These are phyloP conservation scores for Colletotrichum karsti DNA, from an alignment of 2,329 filamentous ascomycete genomes.

Conservation along the genomic window DNA sequence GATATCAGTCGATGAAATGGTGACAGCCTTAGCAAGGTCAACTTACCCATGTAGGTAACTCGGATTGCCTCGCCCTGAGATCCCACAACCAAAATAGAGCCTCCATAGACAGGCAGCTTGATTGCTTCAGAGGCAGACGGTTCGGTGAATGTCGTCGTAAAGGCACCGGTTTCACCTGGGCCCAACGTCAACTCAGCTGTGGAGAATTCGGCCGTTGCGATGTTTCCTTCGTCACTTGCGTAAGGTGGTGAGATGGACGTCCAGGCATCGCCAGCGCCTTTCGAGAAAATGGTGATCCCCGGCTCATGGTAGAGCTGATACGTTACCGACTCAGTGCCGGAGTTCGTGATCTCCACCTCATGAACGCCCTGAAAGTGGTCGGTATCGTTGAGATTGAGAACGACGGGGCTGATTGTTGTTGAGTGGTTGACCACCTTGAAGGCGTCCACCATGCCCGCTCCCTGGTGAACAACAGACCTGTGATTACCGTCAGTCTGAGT, in stretches of 20 bases:
- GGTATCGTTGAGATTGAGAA: constrained; percentile 55
- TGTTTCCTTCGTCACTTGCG: neutral
- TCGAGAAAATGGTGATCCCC: neutral
- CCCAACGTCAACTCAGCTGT: neutral
- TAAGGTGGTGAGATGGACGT: neutral
- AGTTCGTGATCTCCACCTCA: constrained; percentile 43
- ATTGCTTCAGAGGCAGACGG: neutral
- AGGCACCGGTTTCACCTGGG: neutral
- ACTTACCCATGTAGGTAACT: constrained; percentile 21
- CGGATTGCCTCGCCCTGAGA: constrained; percentile 7
- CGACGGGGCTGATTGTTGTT: constrained; percentile 43
- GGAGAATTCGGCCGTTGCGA: constrained; percentile 7
- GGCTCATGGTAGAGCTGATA: constrained; percentile 37
- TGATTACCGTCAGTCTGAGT: neutral
- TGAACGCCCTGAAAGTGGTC: constrained; percentile 42
- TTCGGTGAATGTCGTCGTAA: neutral
- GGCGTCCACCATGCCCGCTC: constrained; percentile 51
- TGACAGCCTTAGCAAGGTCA: neutral
- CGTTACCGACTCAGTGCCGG: constrained; percentile 39
- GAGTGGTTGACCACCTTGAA: constrained; percentile 47
- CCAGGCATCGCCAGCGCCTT: constrained; percentile 8
- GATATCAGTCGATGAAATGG: neutral
- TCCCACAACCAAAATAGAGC: constrained; percentile 4
- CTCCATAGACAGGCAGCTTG: constrained; percentile 9
- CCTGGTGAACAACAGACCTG: constrained; percentile 35